Percentiles rank a stretch among this genome's conserved stretches.
Conservation (phyloP, 768 basidiomycete species). For the Hypholoma fasciculare region DNA sequence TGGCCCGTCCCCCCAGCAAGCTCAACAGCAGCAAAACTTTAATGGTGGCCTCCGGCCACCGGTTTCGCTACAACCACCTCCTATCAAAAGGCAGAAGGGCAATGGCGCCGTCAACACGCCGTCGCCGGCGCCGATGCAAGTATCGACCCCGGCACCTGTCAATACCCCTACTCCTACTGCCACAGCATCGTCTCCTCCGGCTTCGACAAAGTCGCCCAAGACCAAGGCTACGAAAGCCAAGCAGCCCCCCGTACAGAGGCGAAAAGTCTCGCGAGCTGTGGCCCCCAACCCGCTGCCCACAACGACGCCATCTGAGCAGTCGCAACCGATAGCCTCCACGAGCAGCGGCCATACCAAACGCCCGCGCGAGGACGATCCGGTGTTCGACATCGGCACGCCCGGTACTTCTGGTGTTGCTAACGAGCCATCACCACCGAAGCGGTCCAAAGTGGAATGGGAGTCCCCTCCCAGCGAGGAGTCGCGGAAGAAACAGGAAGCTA, state of each 20-base stretch:
- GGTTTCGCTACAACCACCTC: conserved; percentile 19
- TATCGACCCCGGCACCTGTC: conserved; percentile 39
- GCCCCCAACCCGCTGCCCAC: conserved; percentile 23
- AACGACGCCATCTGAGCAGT: conserved; percentile 18
- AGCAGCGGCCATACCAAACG: conserved; percentile 42
- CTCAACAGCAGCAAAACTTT: conserved; percentile 18
- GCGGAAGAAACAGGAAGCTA: conserved; percentile 38
- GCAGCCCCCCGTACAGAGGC: conserved; percentile 26
- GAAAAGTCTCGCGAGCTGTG: conserved; percentile 31
- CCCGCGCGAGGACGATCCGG: conserved; percentile 51
- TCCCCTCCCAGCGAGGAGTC: conserved; percentile 53
- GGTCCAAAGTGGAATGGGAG: conserved; percentile 72
- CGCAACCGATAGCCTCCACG: conserved; percentile 22
- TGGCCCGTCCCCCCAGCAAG: conserved; percentile 21
- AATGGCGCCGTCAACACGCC: conserved; percentile 16
- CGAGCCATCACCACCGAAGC: conserved; percentile 72
- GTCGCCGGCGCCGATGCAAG: conserved; percentile 26
- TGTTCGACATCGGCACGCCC: conserved; percentile 27
- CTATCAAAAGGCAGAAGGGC: conserved; percentile 16
- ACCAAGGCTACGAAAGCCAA: conserved; percentile 53
- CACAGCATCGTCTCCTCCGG: conserved; percentile 59
- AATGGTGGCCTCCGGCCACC: conserved; percentile 16
- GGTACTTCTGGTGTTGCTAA: conserved; percentile 31
- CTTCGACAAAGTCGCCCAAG: conserved; percentile 71
- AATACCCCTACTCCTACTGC: conserved; percentile 55